phyloP scores from a whole-genome alignment of 1,284 basidiomycete genomes.

The Farysia itapuensis region DNA sequence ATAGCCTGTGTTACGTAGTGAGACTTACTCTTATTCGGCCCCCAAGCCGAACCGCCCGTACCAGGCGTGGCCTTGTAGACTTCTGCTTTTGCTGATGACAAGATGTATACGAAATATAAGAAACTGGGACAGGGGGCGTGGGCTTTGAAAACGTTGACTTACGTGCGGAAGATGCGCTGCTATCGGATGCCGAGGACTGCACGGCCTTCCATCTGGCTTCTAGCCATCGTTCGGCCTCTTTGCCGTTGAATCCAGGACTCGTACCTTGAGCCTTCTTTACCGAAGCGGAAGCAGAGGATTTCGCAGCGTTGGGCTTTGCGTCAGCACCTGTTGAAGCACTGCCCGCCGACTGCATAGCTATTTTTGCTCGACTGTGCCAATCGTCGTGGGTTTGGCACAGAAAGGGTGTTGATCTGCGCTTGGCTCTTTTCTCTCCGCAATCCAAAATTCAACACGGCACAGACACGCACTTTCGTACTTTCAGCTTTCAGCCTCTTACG shows the following conservation, averaged over 20 bases:
- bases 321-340: no score
- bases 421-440: no score
- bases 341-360: no score
- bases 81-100: conserved; percentile 32
- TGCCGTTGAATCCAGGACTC: conserved; percentile 17
- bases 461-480: no score
- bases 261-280: conserved; percentile 7
- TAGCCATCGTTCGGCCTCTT: conserved; percentile 26
- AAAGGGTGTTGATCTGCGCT: no score
- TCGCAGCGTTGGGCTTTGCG: conserved; percentile 22
- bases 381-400: no score
- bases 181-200: conserved; percentile 7
- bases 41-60: conserved; percentile 28
- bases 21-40: conserved; percentile 34
- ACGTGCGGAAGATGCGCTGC: conserved; percentile 13
- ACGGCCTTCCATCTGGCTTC: conserved; percentile 25
- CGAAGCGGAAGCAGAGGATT: conserved; percentile 1
- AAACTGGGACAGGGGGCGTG: no score
- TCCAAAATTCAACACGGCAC: no score
- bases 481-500: no score
- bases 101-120: no score
- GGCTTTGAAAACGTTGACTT: conserved; percentile 6
- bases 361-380: no score
- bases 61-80: conserved; percentile 29
- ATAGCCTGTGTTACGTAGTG: no score